Base-by-base conservation (phyloP, 345 rosid genomes). In the Camelina neglecta region DNA sequence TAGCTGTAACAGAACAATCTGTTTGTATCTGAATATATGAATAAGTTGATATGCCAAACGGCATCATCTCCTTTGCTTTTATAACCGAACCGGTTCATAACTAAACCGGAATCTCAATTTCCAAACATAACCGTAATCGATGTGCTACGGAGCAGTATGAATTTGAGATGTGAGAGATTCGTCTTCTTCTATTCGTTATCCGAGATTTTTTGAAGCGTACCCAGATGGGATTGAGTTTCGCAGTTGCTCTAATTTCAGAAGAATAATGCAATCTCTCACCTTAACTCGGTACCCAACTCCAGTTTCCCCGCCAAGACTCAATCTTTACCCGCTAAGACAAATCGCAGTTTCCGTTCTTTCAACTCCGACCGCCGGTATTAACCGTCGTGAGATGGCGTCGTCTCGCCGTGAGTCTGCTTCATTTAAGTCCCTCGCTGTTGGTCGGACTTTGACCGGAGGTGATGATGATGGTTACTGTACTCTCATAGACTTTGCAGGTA, bases 301-400 rank as follows among this genome's bases (percentile, higher is more conserved):
- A 15, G 49, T 81, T 68, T 67, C 72, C 63, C 83, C 73, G 62
- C 77, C 84, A 84, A 82, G 75, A 44, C 21, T 58, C 36, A 36
- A 44, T 55, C 47, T 68, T 66, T 72, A 58, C 58, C 48, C 64
- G 11, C 39, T 53, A 20, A 61, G 54, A 80, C 24, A 18, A 56
- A 66, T 13, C 51, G 4, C 33, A 51, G 29, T 69, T 23, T 60
- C 70, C 54, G 24, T 53, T 47, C 29, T 80, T 51, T 23, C 69
- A 59, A 7, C 41, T 65, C 60, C 70, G 20, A 44, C 76, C 65
- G 53, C 79, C 21, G 42, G 50, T 8, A 48, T 15, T 12, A 39
- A 54, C 72, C 62, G 69, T 44, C 73, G 83, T 31, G 75, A 42
- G 72, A 91, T 85, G 96, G 84, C 87, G 76, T 85, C 87, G 76